Evolutionary conservation across 306 rosid species (phyloP), one percentile per base, ranked within the genome.

Genomic region (Lathyrus tuberosus): DNA sequence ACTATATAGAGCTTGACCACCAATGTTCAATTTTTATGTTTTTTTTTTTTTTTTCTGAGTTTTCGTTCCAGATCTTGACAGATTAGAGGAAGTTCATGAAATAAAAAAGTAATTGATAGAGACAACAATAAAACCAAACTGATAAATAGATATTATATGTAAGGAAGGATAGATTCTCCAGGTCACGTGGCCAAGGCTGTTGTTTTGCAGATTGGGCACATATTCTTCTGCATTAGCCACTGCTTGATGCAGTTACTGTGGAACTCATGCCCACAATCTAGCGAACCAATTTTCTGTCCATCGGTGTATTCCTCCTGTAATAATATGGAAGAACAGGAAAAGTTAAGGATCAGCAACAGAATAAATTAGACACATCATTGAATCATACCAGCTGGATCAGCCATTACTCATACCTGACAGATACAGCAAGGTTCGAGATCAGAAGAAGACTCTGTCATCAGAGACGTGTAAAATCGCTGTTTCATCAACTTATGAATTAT

Each of bases 191-290:
- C 74, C 83, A 91, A 75, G 75, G 87, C 96, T 11, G 91, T 83
- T 8, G 91, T 88, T 82, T 91, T 91, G 86, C 97, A 91, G 61
- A 88, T 86, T 14, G 97, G 97, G 71, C 97, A 91, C 62, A 88
- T 73, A 68, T 91, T 91, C 89, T 91, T 91, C 88, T 78, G 91
- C 87, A 65, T 67, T 58, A 91, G 82, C 97, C 97, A 91, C 80
- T 86, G 91, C 81, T 85, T 91, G 81, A 91, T 83, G 80, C 97
- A 91, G 69, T 70, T 62, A 74, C 78, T 80, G 75, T 91, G 97
- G 83, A 91, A 91, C 67, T 85, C 87, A 37, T 91, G 97, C 73
- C 96, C 97, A 78, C 97, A 91, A 73, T 91, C 96, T 15, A 91
- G 87, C 54, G 73, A 79, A 67, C 96, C 96, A 56, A 91, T 53